These are phyloP conservation scores for Neocucurbitaria cava DNA, from an alignment of 2,329 filamentous ascomycete species.

Conservation along the genomic window DNA sequence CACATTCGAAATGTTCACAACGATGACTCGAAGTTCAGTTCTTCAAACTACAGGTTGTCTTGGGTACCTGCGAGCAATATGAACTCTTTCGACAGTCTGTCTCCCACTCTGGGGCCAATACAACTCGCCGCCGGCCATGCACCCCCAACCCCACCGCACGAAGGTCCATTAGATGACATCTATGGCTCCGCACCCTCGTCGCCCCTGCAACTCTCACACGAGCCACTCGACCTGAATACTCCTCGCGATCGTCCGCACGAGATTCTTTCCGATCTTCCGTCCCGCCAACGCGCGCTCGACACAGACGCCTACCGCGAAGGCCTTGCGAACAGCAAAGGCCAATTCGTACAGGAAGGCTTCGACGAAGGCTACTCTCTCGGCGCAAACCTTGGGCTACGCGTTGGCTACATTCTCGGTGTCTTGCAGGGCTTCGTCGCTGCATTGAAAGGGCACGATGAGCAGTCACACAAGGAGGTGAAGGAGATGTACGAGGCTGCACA, in stretches of 20 bases:
- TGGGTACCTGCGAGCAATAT: conserved; percentile 9
- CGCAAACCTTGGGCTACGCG: conserved; percentile 76
- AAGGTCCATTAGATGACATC: conserved; percentile 53
- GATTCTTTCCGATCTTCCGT: conserved; percentile 73
- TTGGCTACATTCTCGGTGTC: conserved; percentile 77
- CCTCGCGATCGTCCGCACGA: conserved; percentile 36
- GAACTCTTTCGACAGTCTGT: conserved; percentile 28
- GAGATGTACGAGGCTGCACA: conserved; percentile 55
- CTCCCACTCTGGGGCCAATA: conserved; percentile 33
- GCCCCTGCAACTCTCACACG: conserved; percentile 29
- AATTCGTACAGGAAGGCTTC: conserved; percentile 83
- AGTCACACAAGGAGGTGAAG: conserved; percentile 34
- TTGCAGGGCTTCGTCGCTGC: conserved; percentile 73
- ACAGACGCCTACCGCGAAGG: conserved; percentile 93
- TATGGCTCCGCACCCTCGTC: conserved; percentile 55
- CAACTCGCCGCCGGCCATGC: conserved; percentile 38
- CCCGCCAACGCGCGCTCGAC: conserved; percentile 76
- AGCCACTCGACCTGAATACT: background rate
- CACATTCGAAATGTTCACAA: conserved; percentile 8
- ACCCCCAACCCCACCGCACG: conserved; percentile 43
- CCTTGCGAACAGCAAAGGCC: conserved; percentile 75
- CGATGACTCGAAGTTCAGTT: conserved; percentile 14
- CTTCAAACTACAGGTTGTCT: background rate
- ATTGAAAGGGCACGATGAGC: conserved; percentile 40
- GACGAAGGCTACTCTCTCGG: conserved; percentile 90